Evolutionary conservation across 2,329 filamentous ascomycete genomes (phyloP), one percentile per base, ranked within the genome.

Genomic region (Aspergillus flavus): DNA sequence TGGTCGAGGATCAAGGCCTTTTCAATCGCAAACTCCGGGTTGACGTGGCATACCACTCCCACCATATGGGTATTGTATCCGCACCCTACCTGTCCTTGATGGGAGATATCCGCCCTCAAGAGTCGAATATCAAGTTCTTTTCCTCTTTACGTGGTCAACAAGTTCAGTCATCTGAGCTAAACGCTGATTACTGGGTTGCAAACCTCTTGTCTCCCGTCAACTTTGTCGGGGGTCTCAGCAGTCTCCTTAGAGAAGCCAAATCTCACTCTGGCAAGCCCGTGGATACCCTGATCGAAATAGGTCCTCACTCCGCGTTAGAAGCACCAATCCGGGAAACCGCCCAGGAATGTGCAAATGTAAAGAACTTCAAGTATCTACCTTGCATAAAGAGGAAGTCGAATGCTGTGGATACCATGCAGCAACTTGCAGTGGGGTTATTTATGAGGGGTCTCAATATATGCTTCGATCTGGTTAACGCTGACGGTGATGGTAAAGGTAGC

Each of bases 241-340:
- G 30, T 6, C 28, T 54, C 19, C 50, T 54, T 12, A 9, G 32
- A 23, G 26, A 28, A 28, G 50, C 10, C 5, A 54, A 36, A 19
- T 36, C 30, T 19, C 9, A 12, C 11, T 11, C 30, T 34, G 14
- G 32, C 9, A 34, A 36, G 14, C 50, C 19, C 19, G 34, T 54
- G 4, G 28, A 54, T 19, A 56, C 50, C 19, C 14, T 56, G 5
- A 39, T 62, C 60, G 76, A 78, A 58, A 61, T 80, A 56, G 78
- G 78, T 16, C 77, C 78, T 4, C 77, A 79, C 58, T 70, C 68
- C 10, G 75, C 78, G 3, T 69, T 80, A 6, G 68, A 71, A 21
- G 74, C 73, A 6, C 77, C 78, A 7, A 67, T 70, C 11, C 59
- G 69, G 23, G 67, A 64, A 68, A 46, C 52, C 68, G n/a, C 57